These are phyloP conservation scores for Microcyclosporella mali DNA, from an alignment of 2,329 filamentous ascomycete genomes.

Conservation along the genomic window DNA sequence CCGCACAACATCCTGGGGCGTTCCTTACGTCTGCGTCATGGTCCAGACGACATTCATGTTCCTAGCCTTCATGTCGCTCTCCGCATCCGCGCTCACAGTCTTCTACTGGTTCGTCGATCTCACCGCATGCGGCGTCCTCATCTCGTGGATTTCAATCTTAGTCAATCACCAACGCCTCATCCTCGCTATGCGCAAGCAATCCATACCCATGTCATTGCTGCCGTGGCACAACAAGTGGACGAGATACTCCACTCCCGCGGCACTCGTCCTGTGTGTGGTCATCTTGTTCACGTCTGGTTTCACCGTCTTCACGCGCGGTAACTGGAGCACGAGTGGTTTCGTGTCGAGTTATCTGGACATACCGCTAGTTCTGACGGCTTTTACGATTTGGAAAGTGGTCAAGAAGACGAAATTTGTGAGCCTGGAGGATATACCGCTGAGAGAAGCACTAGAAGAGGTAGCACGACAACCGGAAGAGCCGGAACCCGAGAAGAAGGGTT, in stretches of 20 bases:
- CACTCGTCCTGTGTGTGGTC: slow-evolving; percentile 26
- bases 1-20: slow-evolving; percentile 28
- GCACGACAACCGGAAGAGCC: slow-evolving; percentile 16
- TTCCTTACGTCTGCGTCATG: slow-evolving; percentile 23
- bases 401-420: slow-evolving; percentile 23
- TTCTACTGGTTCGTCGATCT: slow-evolving; percentile 61
- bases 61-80: slow-evolving; percentile 25
- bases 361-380: slow-evolving; percentile 21
- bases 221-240: slow-evolving; percentile 36
- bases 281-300: slow-evolving; percentile 28
- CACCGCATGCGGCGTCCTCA: slow-evolving; percentile 56
- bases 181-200: slow-evolving; percentile 23
- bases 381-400: slow-evolving; percentile 21
- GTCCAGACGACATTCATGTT: slow-evolving; percentile 26
- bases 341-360: slow-evolving; percentile 32
- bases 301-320: slow-evolving; percentile 24
- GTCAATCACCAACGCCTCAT: slow-evolving; percentile 24
- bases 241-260: slow-evolving; percentile 29
- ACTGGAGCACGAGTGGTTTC: slow-evolving; percentile 27
- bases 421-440: slow-evolving; percentile 20
- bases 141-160: slow-evolving; percentile 48
- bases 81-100: slow-evolving; percentile 51
- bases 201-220: slow-evolving; percentile 17
- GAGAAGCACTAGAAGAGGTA: slow-evolving; percentile 20
- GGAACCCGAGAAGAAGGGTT: slow-evolving; percentile 16